A percentile compares a stretch with the other conserved stretches of the same genome.
These are phyloP conservation scores for Nicotiana obtusifolia DNA, from an alignment of 257 asterid species.

Conservation along the genomic window DNA sequence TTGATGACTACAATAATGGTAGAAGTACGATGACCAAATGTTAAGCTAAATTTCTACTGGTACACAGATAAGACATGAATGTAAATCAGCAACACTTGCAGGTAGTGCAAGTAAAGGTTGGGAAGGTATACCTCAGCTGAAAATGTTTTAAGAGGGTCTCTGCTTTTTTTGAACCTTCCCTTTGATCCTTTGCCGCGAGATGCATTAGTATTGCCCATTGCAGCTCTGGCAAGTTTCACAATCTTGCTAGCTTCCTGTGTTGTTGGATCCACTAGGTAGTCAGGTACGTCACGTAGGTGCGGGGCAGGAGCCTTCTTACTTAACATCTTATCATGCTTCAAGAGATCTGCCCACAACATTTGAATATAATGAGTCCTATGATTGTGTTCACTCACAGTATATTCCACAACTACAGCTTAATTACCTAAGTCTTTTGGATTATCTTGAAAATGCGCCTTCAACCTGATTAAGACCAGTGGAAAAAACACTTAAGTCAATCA, in stretches of 20 bases:
- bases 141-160: conserved; percentile 76
- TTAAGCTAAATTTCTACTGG: not conserved
- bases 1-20: not conserved
- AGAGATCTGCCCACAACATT: conserved; percentile 48
- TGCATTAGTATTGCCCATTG: conserved; percentile 62
- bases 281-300: conserved; percentile 79
- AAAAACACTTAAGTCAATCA: not conserved
- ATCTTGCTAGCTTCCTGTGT: conserved; percentile 97
- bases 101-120: not conserved
- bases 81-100: not conserved
- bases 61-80: not conserved
- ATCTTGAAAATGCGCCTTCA: conserved; percentile 94
- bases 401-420: not conserved
- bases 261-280: conserved; percentile 79
- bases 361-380: not conserved
- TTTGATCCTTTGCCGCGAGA: conserved; percentile 48
- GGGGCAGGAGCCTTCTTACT: conserved; percentile 81
- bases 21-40: not conserved
- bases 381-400: not conserved
- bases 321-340: conserved; percentile 81
- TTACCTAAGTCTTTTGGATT: conserved; percentile 89
- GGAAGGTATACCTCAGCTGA: conserved; percentile 63
- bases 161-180: conserved; percentile 58
- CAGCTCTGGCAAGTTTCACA: conserved; percentile 88
- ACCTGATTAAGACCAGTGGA: conserved; percentile 35